Percentiles rank a stretch among this genome's conserved stretches.
These are phyloP conservation scores for Pyrrhoderma lamaoense DNA, from an alignment of 1,284 basidiomycete genomes.

Conservation along the genomic window DNA sequence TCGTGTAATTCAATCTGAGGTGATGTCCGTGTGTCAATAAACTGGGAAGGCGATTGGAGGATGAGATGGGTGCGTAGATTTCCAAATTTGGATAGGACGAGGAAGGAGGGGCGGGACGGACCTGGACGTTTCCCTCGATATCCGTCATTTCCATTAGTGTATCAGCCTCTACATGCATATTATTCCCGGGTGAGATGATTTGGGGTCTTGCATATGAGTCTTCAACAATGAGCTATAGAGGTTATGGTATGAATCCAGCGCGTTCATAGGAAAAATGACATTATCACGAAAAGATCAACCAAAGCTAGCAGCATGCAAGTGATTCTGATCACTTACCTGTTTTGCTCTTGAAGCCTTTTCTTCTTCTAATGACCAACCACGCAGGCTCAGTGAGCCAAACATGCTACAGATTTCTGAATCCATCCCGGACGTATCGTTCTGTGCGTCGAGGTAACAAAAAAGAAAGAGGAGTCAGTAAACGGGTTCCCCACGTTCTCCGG, in stretches of 20 bases:
- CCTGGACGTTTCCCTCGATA: slow-evolving; percentile 16
- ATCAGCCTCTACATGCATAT: not conserved
- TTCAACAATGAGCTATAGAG: not conserved
- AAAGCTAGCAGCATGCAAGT: not conserved
- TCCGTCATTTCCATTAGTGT: slow-evolving; percentile 10
- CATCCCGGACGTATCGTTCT: slow-evolving; percentile 2
- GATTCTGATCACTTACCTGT: slow-evolving; percentile 2
- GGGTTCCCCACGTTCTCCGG: too few species aligned
- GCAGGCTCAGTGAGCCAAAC: slow-evolving; percentile 14
- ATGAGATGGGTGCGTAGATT: not conserved
- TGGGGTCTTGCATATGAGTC: not conserved
- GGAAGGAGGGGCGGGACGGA: not conserved
- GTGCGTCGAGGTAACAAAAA: not conserved
- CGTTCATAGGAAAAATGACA: too few species aligned
- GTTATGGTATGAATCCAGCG: not conserved
- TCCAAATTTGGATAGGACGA: slow-evolving; percentile 6
- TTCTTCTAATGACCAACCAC: slow-evolving; percentile 3
- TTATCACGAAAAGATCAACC: too few species aligned
- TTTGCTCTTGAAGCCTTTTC: not conserved
- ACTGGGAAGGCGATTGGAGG: slow-evolving; percentile 1
- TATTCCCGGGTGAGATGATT: not conserved
- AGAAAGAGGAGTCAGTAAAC: not conserved
- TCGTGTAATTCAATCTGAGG: not conserved
- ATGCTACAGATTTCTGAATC: slow-evolving; percentile 13
- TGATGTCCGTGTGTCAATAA: slow-evolving; percentile 4